Evolutionary conservation across 192 early-diverging fungal genomes (phyloP).

Genomic region (Geranomyces variabilis): DNA sequence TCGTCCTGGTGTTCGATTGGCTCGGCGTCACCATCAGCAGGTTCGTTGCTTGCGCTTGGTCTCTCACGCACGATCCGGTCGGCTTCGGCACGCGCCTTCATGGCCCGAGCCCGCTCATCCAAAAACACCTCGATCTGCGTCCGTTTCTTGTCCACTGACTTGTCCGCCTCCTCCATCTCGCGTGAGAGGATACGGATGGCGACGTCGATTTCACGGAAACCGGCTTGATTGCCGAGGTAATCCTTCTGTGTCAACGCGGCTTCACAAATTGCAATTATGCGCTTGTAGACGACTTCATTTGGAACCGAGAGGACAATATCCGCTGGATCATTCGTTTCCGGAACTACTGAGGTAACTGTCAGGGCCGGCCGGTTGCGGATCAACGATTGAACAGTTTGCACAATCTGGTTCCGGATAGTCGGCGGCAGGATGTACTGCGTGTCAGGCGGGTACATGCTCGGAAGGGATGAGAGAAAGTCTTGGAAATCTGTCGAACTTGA

Average conservation of each 20-base stretch:
- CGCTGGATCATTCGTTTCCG: constrained; percentile 17
- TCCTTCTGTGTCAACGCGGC: constrained; percentile 18
- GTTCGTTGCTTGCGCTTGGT: not conserved
- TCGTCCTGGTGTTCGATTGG: not conserved
- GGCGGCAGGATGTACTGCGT: constrained; percentile 18
- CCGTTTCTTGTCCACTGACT: constrained; percentile 15
- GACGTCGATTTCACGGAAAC: constrained; percentile 9
- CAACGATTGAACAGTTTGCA: constrained; percentile 31
- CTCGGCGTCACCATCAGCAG: not conserved
- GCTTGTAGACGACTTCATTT: constrained; percentile 7
- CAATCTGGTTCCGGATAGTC: constrained; percentile 35
- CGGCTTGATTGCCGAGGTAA: constrained; percentile 33
- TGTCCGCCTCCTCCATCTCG: constrained; percentile 21
- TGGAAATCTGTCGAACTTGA: constrained; percentile 24
- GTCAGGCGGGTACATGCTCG: constrained; percentile 24
- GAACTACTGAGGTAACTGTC: not conserved
- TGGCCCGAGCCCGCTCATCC: constrained; percentile 1
- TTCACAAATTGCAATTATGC: constrained; percentile 20
- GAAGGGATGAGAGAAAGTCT: constrained; percentile 27
- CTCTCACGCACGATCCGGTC: constrained; percentile 5
- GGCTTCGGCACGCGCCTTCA: constrained; percentile 19
- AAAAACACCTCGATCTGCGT: constrained; percentile 24
- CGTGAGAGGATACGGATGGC: not conserved
- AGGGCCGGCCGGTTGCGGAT: constrained; percentile 28
- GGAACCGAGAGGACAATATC: constrained; percentile 8